Evolutionary conservation across 331 rosid species (phyloP).

Genomic region (Pyracantha coccinea): DNA sequence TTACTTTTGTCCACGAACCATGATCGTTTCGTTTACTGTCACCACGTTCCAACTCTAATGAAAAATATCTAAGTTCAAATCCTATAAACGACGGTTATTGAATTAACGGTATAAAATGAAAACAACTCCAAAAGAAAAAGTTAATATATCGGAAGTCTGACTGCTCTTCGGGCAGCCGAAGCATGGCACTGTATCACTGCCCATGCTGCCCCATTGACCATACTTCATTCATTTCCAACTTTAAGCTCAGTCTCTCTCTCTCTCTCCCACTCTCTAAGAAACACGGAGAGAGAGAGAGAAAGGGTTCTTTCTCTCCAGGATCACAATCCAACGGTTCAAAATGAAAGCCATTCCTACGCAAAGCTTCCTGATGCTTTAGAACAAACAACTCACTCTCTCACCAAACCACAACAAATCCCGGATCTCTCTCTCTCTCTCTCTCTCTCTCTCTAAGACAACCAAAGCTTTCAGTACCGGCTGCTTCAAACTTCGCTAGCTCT

Average conservation of each 20-base stretch:
- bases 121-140: not conserved
- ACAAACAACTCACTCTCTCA: not conserved
- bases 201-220: constrained; percentile 11
- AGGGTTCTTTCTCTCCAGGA: not conserved
- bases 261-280: not conserved
- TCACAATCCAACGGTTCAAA: constrained; percentile 18
- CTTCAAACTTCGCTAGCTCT: not conserved
- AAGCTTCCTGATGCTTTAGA: not conserved
- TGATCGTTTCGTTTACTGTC: too few relatives aligned
- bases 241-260: not conserved
- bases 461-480: not conserved
- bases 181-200: not conserved
- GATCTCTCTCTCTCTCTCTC: too few relatives aligned
- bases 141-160: not conserved
- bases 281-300: not conserved
- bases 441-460: too few relatives aligned
- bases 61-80: too few relatives aligned
- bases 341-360: constrained; percentile 16
- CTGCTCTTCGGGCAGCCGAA: constrained; percentile 1
- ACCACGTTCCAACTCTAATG: too few relatives aligned
- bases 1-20: too few relatives aligned
- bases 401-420: not conserved
- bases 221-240: not conserved
- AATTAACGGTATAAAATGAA: too few relatives aligned
- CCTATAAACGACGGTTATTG: too few relatives aligned